Percentiles rank a stretch among this genome's conserved stretches.
Conservation (phyloP, 2,329 filamentous ascomycete genomes). For the Teratosphaeria nubilosa region DNA sequence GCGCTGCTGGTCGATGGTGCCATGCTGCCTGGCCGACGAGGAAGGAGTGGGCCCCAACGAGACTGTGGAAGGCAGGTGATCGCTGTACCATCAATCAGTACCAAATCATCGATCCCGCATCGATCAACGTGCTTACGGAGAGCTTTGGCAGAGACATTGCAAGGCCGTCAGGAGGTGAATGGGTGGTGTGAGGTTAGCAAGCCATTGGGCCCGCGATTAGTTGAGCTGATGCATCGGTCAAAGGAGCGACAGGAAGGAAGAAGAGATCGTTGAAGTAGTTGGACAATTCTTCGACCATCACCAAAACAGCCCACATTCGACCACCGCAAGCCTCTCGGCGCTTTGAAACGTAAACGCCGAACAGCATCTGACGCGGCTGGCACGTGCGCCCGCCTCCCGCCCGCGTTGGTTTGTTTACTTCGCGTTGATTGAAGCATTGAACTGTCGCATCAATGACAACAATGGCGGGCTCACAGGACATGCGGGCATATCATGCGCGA, state of each 20-base stretch:
- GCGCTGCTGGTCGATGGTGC: conserved; percentile 16
- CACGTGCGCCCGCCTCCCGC: neutral
- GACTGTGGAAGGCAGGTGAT: conserved; percentile 20
- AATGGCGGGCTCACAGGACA: conserved; percentile 34
- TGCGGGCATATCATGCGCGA: conserved; percentile 59
- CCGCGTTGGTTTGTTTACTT: conserved; percentile 6
- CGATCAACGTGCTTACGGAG: conserved; percentile 1
- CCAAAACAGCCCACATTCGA: neutral
- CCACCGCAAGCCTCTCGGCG: neutral
- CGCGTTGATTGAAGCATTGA: neutral
- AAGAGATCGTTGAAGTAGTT: neutral
- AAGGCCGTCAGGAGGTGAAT: neutral
- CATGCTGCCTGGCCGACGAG: conserved; percentile 24
- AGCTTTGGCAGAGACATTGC: conserved; percentile 7
- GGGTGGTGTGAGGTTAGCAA: neutral
- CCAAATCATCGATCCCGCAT: neutral
- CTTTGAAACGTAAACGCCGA: neutral
- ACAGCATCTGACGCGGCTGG: neutral
- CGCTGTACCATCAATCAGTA: conserved; percentile 9
- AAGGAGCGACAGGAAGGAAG: conserved; percentile 2
- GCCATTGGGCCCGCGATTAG: neutral
- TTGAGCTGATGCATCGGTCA: neutral
- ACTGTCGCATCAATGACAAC: neutral
- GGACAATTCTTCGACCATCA: neutral
- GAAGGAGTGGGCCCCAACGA: conserved; percentile 25